Evolutionary conservation across 371 early-diverging fungal genomes (phyloP), one percentile per base, ranked within the genome.

Genomic region (Fennellomyces sp.): DNA sequence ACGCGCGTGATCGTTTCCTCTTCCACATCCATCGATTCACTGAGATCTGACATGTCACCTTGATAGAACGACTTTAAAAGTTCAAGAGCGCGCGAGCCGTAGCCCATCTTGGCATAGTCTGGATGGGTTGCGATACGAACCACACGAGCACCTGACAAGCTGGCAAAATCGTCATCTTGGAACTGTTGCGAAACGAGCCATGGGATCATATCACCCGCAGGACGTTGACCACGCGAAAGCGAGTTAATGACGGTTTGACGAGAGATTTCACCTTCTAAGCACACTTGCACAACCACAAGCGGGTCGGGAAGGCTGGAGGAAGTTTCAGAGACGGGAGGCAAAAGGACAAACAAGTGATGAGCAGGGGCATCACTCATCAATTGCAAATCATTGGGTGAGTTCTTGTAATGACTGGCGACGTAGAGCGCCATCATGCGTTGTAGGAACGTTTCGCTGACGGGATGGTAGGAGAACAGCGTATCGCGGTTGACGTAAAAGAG

Each of bases 51-150:
- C 60, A 91, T 84, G 66, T 92, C 81, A 29, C 95, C 94, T 69
- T 87, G 84, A 77, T 94, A 97, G 73, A 91, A 96, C 38, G 88
- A 80, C n/a, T 88, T 86, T 30, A 99, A 76, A 49, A 89, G 80
- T 41, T 93, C 90, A 28, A 99, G 71, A 6, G 97, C 94, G 17
- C 93, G 84, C 19, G 88, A 77, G 2, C 99, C 99, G 75, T 98
- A 99, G 4, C 99, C 99, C 99, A 98, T 99, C 64, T 91, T 86
- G 49, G 90, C 83, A 69, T 96, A 98, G 61, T 97, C 97, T 5
- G 99, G 99, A 74, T 98, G 98, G 1, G 99, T 97, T 29, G 99
- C 99, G 63, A 99, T 97, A 58, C 99, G 93, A n/a, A 99, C 98
- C n/a, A 99, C 88, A 59, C 99, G 91, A 13, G 97, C 95, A 31